A percentile compares a stretch with the other conserved stretches of the same genome.
phyloP scores from a whole-genome alignment of 129 eudicot species.

The Lactuca saligna region DNA sequence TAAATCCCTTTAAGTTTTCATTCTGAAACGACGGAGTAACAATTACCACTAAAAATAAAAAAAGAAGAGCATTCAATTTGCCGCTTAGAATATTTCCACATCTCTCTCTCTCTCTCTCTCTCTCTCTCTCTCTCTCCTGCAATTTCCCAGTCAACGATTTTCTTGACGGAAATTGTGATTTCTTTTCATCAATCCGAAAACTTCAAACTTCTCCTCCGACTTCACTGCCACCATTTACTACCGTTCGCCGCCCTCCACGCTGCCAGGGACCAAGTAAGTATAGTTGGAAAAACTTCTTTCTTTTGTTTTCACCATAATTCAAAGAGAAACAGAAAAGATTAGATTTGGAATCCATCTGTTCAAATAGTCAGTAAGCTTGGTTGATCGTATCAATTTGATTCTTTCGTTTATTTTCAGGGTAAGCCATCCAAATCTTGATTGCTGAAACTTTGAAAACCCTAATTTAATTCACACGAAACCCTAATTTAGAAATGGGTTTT shows the following conservation, averaged over 20 bases:
- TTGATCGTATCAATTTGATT: conserved; percentile 1
- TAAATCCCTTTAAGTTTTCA: not conserved
- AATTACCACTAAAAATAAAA: not conserved
- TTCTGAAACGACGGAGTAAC: not conserved
- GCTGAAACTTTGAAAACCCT: conserved; percentile 18
- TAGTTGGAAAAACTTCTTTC: not conserved
- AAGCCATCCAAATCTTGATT: not conserved
- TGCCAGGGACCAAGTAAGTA: conserved; percentile 24
- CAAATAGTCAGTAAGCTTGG: not conserved
- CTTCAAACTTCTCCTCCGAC: conserved; percentile 20
- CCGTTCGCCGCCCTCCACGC: not conserved
- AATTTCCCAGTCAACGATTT: conserved; percentile 29
- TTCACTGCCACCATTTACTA: conserved; percentile 11
- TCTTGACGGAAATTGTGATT: conserved; percentile 22
- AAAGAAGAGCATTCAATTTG: not conserved
- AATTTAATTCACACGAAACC: conserved; percentile 24
- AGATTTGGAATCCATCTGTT: conserved; percentile 3
- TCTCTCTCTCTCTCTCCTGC: conserved; percentile 20
- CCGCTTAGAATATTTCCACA: conserved; percentile 20
- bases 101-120: conserved; percentile 15
- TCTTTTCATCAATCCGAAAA: conserved; percentile 20
- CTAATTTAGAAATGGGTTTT: conserved; percentile 23
- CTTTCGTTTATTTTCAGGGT: not conserved
- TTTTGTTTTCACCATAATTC: conserved; percentile 1
- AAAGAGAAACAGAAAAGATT: not conserved